These are phyloP conservation scores for Bruguiera parviflora DNA, from an alignment of 345 rosid species.

Conservation along the genomic window DNA sequence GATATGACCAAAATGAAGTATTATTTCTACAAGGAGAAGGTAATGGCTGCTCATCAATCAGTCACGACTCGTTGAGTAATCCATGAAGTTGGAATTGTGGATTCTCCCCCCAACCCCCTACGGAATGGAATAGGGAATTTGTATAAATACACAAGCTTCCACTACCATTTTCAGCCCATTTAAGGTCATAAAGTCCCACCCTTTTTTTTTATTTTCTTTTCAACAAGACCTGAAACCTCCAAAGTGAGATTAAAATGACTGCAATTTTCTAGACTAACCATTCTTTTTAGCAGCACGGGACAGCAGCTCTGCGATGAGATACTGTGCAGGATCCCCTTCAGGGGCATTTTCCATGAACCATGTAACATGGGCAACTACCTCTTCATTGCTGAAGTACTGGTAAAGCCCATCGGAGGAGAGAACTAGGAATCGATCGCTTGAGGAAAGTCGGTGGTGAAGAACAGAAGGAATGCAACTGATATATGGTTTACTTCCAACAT, in stretches of 20 bases:
- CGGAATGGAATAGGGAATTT: too few relatives aligned
- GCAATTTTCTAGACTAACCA: conserved; percentile 40
- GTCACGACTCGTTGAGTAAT: not conserved
- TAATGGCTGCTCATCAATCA: not conserved
- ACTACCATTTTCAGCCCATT: not conserved
- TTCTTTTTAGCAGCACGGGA: conserved; percentile 96
- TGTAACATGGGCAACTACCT: conserved; percentile 89
- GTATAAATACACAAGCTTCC: too few relatives aligned
- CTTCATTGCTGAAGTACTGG: conserved; percentile 93
- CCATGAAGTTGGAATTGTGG: too few relatives aligned
- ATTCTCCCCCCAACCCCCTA: too few relatives aligned
- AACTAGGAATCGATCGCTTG: conserved; percentile 82
- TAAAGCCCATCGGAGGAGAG: conserved; percentile 92
- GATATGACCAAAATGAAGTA: too few relatives aligned
- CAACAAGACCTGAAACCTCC: not conserved
- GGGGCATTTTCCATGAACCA: conserved; percentile 98
- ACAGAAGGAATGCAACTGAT: conserved; percentile 73
- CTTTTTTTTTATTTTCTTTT: not conserved
- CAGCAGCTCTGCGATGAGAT: conserved; percentile 85
- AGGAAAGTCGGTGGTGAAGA: conserved; percentile 77
- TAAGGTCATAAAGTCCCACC: not conserved
- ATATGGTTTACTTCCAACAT: conserved; percentile 71
- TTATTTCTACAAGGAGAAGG: not conserved
- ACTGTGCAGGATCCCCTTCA: conserved; percentile 96
- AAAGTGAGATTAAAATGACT: not conserved